Evolutionary conservation across 1,284 basidiomycete genomes (phyloP).

Genomic region (Ustilago nuda): DNA sequence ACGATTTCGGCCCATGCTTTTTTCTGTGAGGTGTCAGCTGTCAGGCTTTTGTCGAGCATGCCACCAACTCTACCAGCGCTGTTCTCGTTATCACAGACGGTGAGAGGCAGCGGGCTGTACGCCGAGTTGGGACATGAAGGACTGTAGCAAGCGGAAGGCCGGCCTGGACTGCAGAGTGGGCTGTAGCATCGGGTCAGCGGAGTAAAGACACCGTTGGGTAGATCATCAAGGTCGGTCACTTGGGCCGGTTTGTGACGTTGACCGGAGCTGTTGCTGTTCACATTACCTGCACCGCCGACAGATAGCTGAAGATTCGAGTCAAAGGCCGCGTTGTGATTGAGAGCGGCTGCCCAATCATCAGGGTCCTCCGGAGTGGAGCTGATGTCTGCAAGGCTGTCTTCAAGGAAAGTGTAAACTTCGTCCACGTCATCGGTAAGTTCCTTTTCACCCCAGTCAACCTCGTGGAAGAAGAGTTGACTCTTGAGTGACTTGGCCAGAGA

Average conservation of each 20-base stretch:
- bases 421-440: constrained; percentile 88
- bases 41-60: constrained; percentile 11
- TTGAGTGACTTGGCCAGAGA: constrained; percentile 89
- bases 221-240: constrained; percentile 76
- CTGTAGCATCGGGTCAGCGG: constrained; percentile 97
- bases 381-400: constrained; percentile 73
- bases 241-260: constrained; percentile 22
- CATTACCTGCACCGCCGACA: constrained; percentile 15
- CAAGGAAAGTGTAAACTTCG: constrained; percentile 95
- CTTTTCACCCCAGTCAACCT: constrained; percentile 93
- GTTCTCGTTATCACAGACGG: constrained; percentile 15
- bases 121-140: constrained; percentile 53
- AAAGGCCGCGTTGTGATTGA: constrained; percentile 27
- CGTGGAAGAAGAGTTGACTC: constrained; percentile 92
- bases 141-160: constrained; percentile 48
- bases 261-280: constrained; percentile 1
- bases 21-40: constrained; percentile 33
- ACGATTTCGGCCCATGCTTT: constrained; percentile 83
- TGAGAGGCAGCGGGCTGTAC: constrained; percentile 31
- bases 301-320: constrained; percentile 36
- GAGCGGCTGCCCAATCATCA: constrained; percentile 42
- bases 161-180: constrained; percentile 81
- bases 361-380: constrained; percentile 23
- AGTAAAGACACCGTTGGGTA: constrained; percentile 95
- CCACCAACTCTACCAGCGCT: constrained; percentile 15